phyloP scores from a whole-genome alignment of 305 asterid species.

The Fraxinus ornus region DNA sequence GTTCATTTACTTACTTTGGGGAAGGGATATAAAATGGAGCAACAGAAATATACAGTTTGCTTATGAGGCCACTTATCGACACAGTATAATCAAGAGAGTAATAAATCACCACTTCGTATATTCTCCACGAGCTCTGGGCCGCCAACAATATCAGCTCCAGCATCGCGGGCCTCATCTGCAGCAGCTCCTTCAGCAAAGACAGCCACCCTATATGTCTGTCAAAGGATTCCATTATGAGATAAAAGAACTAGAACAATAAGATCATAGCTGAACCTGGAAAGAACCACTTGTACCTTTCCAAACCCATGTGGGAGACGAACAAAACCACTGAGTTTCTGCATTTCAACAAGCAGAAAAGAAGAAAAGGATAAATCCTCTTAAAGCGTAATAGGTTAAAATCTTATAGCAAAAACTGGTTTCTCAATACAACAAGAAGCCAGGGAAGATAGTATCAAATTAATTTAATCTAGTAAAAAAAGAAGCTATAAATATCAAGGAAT shows the following conservation, averaged over 20 bases:
- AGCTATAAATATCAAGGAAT: background rate
- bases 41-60: background rate
- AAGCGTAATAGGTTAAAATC: background rate
- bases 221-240: slow-evolving; percentile 34
- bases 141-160: slow-evolving; percentile 93
- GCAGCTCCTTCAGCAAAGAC: slow-evolving; percentile 99
- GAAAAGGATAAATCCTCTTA: slow-evolving; percentile 17
- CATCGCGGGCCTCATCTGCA: slow-evolving; percentile 92
- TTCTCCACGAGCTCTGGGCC: slow-evolving; percentile 83
- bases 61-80: slow-evolving; percentile 12
- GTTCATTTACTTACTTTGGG: background rate
- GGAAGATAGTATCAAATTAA: background rate
- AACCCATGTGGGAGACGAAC: slow-evolving; percentile 90
- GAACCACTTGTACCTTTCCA: slow-evolving; percentile 66
- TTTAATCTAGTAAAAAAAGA: background rate
- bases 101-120: slow-evolving; percentile 58
- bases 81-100: slow-evolving; percentile 11
- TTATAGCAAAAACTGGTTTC: slow-evolving; percentile 1
- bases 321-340: slow-evolving; percentile 82
- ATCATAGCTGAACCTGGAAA: slow-evolving; percentile 11
- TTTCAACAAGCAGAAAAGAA: slow-evolving; percentile 23
- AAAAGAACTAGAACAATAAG: slow-evolving; percentile 16
- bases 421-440: background rate
- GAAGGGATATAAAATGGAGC: background rate
- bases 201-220: slow-evolving; percentile 73